Conservation (phyloP, 345 rosid species). For the Salix arbutifolia region DNA sequence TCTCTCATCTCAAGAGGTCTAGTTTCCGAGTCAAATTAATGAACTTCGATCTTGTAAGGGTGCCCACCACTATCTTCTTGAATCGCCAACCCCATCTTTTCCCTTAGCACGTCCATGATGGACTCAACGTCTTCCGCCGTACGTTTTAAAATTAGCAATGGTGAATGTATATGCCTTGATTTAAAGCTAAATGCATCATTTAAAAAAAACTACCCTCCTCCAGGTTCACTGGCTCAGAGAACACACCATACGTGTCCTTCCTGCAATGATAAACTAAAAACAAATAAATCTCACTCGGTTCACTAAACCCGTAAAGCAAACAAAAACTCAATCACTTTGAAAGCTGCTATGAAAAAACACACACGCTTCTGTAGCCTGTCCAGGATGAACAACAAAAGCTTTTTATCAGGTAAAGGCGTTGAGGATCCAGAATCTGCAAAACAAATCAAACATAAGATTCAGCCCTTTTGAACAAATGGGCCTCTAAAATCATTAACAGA, state of each 20-base stretch:
- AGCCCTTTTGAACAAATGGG: constrained; percentile 14
- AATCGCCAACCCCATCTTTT: too few species aligned
- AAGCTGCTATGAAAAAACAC: not conserved
- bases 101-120: too few species aligned
- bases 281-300: not conserved
- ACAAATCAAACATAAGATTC: not conserved
- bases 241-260: constrained; percentile 32
- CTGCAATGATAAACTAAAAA: constrained; percentile 10
- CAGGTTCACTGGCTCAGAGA: constrained; percentile 27
- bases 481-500: constrained; percentile 1
- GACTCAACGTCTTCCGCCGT: too few species aligned
- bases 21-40: too few species aligned
- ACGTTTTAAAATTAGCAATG: too few species aligned
- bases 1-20: too few species aligned
- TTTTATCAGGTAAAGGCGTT: constrained; percentile 28
- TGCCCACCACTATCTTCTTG: too few species aligned
- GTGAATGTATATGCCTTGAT: too few species aligned
- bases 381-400: constrained; percentile 22
- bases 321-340: not conserved
- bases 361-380: constrained; percentile 30
- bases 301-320: not conserved
- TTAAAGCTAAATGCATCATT: not conserved
- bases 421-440: constrained; percentile 18
- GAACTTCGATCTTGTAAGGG: too few species aligned
- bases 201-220: constrained; percentile 17